Percentiles rank a stretch among this genome's conserved stretches.
These are phyloP conservation scores for Polytrichum formosum DNA, from an alignment of 225 moss, liverwort and hornwort genomes.

Conservation along the genomic window DNA sequence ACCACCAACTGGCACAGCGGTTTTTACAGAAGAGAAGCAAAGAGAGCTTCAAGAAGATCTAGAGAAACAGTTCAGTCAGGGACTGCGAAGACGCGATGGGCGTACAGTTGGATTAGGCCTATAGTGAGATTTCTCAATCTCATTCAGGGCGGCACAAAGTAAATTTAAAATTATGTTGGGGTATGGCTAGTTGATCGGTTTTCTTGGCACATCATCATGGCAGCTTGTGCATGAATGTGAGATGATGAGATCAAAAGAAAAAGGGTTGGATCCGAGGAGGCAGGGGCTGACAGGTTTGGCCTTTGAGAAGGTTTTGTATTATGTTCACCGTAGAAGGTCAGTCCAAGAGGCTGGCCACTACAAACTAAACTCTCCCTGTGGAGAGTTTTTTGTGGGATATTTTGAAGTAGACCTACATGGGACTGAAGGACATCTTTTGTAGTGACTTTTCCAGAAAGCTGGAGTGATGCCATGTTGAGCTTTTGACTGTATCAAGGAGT, in stretches of 20 bases:
- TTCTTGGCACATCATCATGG: background rate
- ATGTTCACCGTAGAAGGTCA: background rate
- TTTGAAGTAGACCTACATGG: background rate
- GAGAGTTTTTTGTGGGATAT: background rate
- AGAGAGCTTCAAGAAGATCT: slow-evolving; percentile 89
- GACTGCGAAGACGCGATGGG: slow-evolving; percentile 91
- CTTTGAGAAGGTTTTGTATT: background rate
- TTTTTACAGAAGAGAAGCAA: slow-evolving; percentile 91
- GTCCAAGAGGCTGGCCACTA: background rate
- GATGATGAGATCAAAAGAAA: background rate
- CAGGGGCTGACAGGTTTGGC: background rate
- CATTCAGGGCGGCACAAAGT: background rate
- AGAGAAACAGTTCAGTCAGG: slow-evolving; percentile 94
- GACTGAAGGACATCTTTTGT: background rate
- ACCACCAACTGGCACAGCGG: slow-evolving; percentile 40
- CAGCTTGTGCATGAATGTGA: background rate
- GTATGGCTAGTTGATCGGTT: background rate
- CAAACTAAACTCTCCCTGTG: background rate
- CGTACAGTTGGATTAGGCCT: slow-evolving; percentile 94
- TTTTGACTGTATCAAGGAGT: background rate
- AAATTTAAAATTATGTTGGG: background rate
- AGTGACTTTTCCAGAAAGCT: background rate
- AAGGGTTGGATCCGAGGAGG: background rate
- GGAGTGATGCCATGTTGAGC: background rate
- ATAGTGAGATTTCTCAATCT: slow-evolving; percentile 23